phyloP scores from a whole-genome alignment of 495 filamentous ascomycete genomes.

The Neurospora africana region DNA sequence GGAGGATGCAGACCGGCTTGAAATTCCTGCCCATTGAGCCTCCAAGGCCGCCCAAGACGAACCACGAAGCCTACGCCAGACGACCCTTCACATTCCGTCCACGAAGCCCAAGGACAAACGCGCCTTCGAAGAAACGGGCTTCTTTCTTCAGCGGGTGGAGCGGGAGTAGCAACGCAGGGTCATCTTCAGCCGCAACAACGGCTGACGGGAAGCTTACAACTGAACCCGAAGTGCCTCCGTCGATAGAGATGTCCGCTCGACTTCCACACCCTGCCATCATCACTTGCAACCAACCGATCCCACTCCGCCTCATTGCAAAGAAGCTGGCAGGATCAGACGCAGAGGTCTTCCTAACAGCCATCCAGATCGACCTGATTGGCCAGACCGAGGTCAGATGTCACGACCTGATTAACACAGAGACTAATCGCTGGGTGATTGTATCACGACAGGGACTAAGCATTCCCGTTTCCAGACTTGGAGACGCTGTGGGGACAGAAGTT shows the following conservation, averaged over 20 bases:
- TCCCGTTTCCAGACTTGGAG: slow-evolving; percentile 46
- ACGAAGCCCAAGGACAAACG: slow-evolving; percentile 9
- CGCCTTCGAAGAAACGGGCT: not conserved
- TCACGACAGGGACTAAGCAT: slow-evolving; percentile 56
- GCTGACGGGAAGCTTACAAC: not conserved
- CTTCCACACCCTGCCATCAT: slow-evolving; percentile 82
- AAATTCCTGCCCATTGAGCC: slow-evolving; percentile 92
- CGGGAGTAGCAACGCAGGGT: not conserved
- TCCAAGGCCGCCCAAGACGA: slow-evolving; percentile 53
- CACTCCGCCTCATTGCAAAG: slow-evolving; percentile 66
- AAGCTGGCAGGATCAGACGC: slow-evolving; percentile 56
- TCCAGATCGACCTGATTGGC: slow-evolving; percentile 75
- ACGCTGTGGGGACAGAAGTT: slow-evolving; percentile 54
- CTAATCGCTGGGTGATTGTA: slow-evolving; percentile 55
- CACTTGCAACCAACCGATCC: slow-evolving; percentile 77
- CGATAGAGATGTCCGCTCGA: slow-evolving; percentile 60
- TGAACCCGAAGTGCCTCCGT: slow-evolving; percentile 19
- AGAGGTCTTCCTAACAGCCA: slow-evolving; percentile 58
- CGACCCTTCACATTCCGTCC: slow-evolving; percentile 65
- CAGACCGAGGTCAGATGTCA: slow-evolving; percentile 69
- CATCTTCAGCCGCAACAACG: not conserved
- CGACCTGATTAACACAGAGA: slow-evolving; percentile 54
- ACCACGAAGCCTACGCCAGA: slow-evolving; percentile 74
- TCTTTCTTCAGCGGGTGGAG: not conserved
- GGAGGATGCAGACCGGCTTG: slow-evolving; percentile 49